These are phyloP conservation scores for Triticum urartu DNA, from an alignment of 176 grass and related monocot species.

Conservation along the genomic window DNA sequence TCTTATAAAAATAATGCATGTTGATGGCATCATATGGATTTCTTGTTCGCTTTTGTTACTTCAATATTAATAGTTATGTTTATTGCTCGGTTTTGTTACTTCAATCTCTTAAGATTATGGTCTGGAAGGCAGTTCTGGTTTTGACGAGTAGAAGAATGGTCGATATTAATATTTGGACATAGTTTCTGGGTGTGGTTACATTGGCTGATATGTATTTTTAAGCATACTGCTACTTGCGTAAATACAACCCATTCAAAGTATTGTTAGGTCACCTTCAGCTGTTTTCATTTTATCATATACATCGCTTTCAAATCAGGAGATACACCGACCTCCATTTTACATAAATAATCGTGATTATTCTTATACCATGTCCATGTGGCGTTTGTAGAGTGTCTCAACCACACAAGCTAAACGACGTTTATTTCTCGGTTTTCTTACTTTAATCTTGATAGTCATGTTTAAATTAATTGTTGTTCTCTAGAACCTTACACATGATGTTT, in stretches of 20 bases:
- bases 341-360: constrained; percentile 7
- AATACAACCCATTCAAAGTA: background rate
- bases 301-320: background rate
- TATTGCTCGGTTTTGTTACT: too few species aligned
- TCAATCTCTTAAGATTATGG: background rate
- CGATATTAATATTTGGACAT: background rate
- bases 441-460: too few species aligned
- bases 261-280: constrained; percentile 23
- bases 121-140: background rate
- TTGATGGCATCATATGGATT: too few species aligned
- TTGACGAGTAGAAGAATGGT: background rate
- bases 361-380: constrained; percentile 20
- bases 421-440: too few species aligned
- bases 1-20: too few species aligned
- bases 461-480: too few species aligned
- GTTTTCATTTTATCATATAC: background rate
- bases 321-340: constrained; percentile 13
- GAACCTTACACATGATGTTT: too few species aligned
- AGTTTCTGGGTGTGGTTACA: background rate
- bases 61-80: too few species aligned
- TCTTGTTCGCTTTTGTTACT: too few species aligned
- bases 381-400: constrained; percentile 77
- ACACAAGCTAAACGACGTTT: constrained; percentile 59
- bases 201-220: background rate
- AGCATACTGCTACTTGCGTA: background rate